Conservation (phyloP, 257 asterid species). For the Leptodermis oblonga region DNA sequence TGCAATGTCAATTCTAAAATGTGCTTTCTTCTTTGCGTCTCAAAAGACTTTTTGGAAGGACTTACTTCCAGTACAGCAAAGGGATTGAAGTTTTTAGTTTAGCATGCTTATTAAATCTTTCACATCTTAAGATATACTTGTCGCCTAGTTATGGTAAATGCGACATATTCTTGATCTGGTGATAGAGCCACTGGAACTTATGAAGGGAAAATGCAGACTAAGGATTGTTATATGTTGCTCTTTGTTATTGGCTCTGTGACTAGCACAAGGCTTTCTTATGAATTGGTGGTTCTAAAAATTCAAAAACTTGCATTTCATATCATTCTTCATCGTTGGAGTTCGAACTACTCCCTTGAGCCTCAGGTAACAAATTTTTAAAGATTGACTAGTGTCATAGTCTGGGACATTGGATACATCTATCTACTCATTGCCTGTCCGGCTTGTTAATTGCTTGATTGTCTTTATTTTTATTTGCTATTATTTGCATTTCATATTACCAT, state of each 20-base stretch:
- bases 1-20: conserved; percentile 1
- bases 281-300: not conserved
- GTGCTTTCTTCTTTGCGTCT: not conserved
- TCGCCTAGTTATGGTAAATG: not conserved
- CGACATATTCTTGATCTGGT: not conserved
- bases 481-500: not conserved
- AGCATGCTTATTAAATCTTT: not conserved
- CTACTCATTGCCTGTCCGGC: not conserved
- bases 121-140: not conserved
- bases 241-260: not conserved
- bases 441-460: not conserved
- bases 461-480: not conserved
- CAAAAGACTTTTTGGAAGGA: not conserved
- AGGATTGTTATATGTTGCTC: not conserved
- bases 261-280: not conserved
- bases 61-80: not conserved
- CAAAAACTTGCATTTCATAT: not conserved
- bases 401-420: not conserved
- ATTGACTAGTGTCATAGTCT: not conserved
- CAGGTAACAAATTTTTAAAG: not conserved
- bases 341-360: not conserved
- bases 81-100: not conserved
- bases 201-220: not conserved
- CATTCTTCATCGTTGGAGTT: not conserved
- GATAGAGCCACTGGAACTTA: not conserved